Conservation (phyloP, 1,284 basidiomycete species). For the Ustilago nuda region DNA sequence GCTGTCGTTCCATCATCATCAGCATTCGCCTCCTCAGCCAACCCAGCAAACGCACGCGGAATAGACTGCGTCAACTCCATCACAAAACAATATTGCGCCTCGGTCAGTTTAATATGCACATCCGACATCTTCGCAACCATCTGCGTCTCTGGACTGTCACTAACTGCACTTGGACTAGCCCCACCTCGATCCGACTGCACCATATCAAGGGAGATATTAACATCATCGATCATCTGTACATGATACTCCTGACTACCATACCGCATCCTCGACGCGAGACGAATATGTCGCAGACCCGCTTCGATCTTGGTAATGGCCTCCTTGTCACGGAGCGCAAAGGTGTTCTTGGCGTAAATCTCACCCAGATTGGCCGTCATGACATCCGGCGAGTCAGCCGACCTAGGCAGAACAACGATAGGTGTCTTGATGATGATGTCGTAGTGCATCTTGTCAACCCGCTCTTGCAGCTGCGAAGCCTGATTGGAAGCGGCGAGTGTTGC, state of each 20-base stretch:
- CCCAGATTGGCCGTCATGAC: conserved; percentile 85
- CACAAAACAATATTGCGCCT: conserved; percentile 86
- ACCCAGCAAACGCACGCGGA: conserved; percentile 75
- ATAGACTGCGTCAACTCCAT: conserved; percentile 80
- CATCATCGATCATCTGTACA: conserved; percentile 89
- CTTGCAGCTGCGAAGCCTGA: conserved; percentile 78
- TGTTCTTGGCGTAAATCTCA: conserved; percentile 86
- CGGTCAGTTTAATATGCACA: conserved; percentile 87
- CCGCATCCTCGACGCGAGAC: conserved; percentile 72
- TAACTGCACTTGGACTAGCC: conserved; percentile 11
- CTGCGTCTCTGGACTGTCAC: conserved; percentile 69
- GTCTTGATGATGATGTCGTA: conserved; percentile 91
- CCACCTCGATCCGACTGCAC: conserved; percentile 72
- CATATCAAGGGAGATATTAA: conserved; percentile 80
- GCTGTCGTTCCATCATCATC: conserved; percentile 56
- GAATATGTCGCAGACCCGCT: conserved; percentile 87
- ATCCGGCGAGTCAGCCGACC: conserved; percentile 78
- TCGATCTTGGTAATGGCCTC: conserved; percentile 72
- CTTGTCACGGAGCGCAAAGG: conserved; percentile 73
- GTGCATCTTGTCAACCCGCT: conserved; percentile 78
- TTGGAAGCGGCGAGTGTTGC: conserved; percentile 92
- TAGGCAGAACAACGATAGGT: conserved; percentile 91
- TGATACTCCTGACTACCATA: conserved; percentile 57
- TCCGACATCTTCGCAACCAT: conserved; percentile 84
- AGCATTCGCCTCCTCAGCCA: conserved; percentile 63